Conservation (phyloP, 805 yeast species). For the Starmerella stigmatis region DNA sequence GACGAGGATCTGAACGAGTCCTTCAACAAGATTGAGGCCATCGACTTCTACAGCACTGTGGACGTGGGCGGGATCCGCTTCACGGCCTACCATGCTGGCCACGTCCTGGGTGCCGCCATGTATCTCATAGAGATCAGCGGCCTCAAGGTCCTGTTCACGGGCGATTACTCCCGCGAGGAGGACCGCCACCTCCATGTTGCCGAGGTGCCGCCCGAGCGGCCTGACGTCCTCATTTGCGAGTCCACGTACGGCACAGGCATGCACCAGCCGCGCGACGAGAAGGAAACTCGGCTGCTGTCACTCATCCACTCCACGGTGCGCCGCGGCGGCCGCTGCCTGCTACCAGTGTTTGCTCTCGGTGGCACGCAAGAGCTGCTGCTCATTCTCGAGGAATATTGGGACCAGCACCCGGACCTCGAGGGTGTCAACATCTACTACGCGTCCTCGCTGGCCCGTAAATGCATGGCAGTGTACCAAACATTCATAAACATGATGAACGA, state of each 20-base stretch:
- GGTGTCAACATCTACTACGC: conserved; percentile 81
- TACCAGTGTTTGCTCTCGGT: conserved; percentile 95
- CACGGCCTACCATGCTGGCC: conserved; percentile 99
- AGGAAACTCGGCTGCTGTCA: conserved; percentile 71
- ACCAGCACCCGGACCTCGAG: conserved; percentile 67
- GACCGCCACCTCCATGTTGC: conserved; percentile 93
- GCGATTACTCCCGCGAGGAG: conserved; percentile 93
- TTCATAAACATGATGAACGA: conserved; percentile 97
- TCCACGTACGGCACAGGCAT: conserved; percentile 97
- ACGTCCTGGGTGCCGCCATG: conserved; percentile 98
- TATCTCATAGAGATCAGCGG: conserved; percentile 92
- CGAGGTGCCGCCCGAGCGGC: conserved; percentile 70
- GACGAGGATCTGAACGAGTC: conserved; percentile 84
- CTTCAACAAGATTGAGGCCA: conserved; percentile 81
- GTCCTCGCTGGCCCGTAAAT: conserved; percentile 82
- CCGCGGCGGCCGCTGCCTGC: conserved; percentile 81
- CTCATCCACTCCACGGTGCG: conserved; percentile 71
- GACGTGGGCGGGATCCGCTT: conserved; percentile 90
- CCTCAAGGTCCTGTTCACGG: conserved; percentile 76
- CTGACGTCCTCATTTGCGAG: conserved; percentile 86
- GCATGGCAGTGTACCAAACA: conserved; percentile 95
- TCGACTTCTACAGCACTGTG: conserved; percentile 90
- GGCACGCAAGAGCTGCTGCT: conserved; percentile 89
- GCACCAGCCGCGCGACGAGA: conserved; percentile 78
- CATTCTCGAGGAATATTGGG: conserved; percentile 93